phyloP scores from a whole-genome alignment of 2,329 filamentous ascomycete genomes.

The Aspergillus piperis region DNA sequence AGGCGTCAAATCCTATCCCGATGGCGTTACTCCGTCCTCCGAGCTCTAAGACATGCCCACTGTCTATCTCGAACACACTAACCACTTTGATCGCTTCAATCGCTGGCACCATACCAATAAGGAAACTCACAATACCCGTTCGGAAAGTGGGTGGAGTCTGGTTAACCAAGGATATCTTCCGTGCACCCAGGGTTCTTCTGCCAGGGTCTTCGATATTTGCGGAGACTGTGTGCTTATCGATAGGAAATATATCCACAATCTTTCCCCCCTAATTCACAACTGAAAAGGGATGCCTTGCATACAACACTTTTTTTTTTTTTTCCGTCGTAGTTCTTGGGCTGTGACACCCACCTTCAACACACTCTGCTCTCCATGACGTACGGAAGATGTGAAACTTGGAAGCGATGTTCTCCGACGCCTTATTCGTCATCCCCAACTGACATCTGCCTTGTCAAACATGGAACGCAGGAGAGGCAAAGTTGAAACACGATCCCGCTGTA shows the following conservation, averaged over 20 bases:
- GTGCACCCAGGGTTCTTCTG: background rate
- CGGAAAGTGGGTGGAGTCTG: background rate
- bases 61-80: background rate
- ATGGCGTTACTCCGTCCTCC: background rate
- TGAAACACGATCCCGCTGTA: background rate
- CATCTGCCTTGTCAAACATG: background rate
- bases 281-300: too few species aligned
- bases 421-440: background rate
- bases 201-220: background rate
- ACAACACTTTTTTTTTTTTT: too few species aligned
- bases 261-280: too few species aligned
- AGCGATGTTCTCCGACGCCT: background rate
- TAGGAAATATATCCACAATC: background rate
- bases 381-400: background rate
- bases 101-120: background rate
- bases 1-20: slow-evolving; percentile 1
- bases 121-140: background rate
- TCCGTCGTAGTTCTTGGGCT: background rate
- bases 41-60: background rate
- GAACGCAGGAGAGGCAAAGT: background rate
- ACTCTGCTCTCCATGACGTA: background rate
- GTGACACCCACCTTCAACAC: background rate
- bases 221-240: background rate
- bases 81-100: background rate
- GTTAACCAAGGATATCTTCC: background rate